Percentiles rank a stretch among this genome's conserved stretches.
Conservation (phyloP, 2,329 filamentous ascomycete species). For the Epichloe amarillans region DNA sequence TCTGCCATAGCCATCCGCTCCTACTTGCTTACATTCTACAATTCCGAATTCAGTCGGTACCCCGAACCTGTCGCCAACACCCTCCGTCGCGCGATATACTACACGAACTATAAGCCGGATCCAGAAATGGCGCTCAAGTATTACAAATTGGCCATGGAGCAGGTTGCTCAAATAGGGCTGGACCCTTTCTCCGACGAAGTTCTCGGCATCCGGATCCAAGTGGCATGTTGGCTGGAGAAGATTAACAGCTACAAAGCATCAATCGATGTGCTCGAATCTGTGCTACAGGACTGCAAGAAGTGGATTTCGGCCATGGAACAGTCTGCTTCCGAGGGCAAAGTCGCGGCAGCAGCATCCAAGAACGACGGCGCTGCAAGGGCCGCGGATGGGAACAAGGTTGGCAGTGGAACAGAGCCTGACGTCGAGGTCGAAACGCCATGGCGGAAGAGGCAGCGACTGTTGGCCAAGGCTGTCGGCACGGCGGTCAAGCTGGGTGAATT, state of each 20-base stretch:
- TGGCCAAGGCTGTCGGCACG: conserved; percentile 62
- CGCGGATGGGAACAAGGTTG: conserved; percentile 6
- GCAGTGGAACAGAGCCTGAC: neutral
- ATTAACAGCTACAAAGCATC: conserved; percentile 56
- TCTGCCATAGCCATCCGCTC: conserved; percentile 21
- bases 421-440: conserved; percentile 33
- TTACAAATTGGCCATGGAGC: conserved; percentile 66
- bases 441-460: conserved; percentile 48
- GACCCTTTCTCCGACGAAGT: conserved; percentile 88
- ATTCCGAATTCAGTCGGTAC: conserved; percentile 40
- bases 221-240: conserved; percentile 69
- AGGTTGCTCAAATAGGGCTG: conserved; percentile 60
- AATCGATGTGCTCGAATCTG: conserved; percentile 64
- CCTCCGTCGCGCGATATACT: conserved; percentile 75
- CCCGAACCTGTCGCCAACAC: conserved; percentile 63
- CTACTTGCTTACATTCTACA: conserved; percentile 44
- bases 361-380: conserved; percentile 1
- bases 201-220: conserved; percentile 73
- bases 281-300: conserved; percentile 53
- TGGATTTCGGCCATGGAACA: conserved; percentile 46
- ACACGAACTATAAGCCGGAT: conserved; percentile 63
- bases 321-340: conserved; percentile 31
- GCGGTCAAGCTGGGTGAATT: conserved; percentile 75
- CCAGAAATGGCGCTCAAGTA: conserved; percentile 67
- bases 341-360: conserved; percentile 18